Evolutionary conservation across 345 rosid species (phyloP).

Genomic region (Acer saccharum): DNA sequence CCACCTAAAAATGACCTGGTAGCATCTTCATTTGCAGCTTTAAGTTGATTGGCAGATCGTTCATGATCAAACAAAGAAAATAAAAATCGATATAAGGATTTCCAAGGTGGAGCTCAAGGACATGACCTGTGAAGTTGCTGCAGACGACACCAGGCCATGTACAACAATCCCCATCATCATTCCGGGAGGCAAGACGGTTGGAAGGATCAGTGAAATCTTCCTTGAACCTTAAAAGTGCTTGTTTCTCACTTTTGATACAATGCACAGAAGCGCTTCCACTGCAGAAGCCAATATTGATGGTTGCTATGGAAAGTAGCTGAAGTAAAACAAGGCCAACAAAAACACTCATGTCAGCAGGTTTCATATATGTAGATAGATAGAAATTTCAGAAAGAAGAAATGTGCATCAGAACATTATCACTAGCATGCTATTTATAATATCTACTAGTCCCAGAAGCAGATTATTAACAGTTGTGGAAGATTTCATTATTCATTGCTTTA

Average conservation of each 20-base stretch:
- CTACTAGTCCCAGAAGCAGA: too few relatives aligned
- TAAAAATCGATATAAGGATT: background rate
- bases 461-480: too few relatives aligned
- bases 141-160: background rate
- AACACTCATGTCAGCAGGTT: background rate
- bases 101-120: background rate
- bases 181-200: background rate
- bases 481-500: too few relatives aligned
- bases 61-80: too few relatives aligned
- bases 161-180: background rate
- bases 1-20: background rate
- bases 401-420: background rate
- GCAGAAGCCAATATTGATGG: background rate
- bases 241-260: background rate
- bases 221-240: slow-evolving; percentile 9
- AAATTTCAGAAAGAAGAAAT: background rate
- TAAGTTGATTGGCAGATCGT: too few relatives aligned
- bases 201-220: background rate
- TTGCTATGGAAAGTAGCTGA: background rate
- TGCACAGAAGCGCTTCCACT: background rate
- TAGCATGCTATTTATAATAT: background rate
- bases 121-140: background rate
- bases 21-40: too few relatives aligned
- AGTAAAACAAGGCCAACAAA: background rate
- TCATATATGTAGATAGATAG: too few relatives aligned